Percentiles rank a stretch among this genome's conserved stretches.
These are phyloP conservation scores for Coelastrella sp. DNA, from an alignment of 139 green algal species.

Conservation along the genomic window DNA sequence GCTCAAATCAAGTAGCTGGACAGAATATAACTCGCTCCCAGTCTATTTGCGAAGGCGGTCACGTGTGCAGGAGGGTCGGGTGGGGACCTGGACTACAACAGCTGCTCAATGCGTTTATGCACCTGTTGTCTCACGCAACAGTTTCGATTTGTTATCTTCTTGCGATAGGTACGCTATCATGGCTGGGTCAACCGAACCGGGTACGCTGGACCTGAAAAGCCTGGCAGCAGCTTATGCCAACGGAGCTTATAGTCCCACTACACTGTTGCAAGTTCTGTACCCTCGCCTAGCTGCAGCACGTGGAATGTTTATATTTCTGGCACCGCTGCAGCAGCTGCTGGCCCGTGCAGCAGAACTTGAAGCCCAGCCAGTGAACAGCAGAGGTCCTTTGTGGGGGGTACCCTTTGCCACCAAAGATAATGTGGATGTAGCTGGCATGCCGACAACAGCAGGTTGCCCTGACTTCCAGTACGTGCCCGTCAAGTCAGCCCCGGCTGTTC, in stretches of 20 bases:
- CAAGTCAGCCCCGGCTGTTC: constrained; percentile 55
- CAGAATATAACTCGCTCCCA: too few relatives aligned
- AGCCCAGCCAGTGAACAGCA: constrained; percentile 28
- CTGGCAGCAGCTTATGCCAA: constrained; percentile 59
- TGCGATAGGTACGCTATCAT: neutral
- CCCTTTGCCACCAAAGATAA: constrained; percentile 90
- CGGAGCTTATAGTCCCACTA: constrained; percentile 51
- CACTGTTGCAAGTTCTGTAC: constrained; percentile 54
- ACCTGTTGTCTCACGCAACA: neutral
- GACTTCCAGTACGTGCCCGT: constrained; percentile 69
- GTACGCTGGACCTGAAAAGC: constrained; percentile 44
- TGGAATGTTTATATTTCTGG: constrained; percentile 60
- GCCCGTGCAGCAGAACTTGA: constrained; percentile 63
- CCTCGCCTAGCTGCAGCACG: constrained; percentile 32
- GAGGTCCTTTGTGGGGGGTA: constrained; percentile 73
- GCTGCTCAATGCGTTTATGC: neutral
- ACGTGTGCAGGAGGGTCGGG: too few relatives aligned
- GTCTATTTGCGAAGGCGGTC: too few relatives aligned
- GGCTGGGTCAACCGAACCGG: neutral
- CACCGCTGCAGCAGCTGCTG: constrained; percentile 50
- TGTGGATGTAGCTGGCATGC: constrained; percentile 77
- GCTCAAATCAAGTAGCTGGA: too few relatives aligned
- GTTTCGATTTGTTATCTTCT: neutral
- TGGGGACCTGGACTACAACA: neutral
- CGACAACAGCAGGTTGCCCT: constrained; percentile 79